Conservation (phyloP, 805 yeast species). For the Scheffersomyces coipomensis region DNA sequence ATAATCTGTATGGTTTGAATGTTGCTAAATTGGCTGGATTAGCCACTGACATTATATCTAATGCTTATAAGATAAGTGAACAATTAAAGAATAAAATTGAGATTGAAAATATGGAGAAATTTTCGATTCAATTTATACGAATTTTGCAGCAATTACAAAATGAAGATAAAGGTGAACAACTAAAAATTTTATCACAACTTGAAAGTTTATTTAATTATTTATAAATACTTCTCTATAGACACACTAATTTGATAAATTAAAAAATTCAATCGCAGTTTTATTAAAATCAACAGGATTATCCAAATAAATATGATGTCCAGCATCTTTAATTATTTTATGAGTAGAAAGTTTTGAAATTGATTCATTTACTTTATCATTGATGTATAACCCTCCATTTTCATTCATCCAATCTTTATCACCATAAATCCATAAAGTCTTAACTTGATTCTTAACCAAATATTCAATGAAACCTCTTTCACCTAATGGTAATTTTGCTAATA, state of each 20-base stretch:
- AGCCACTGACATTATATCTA: slow-evolving; percentile 42
- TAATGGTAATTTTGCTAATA: slow-evolving; percentile 37
- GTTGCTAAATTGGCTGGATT: slow-evolving; percentile 78
- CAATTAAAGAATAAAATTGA: slow-evolving; percentile 26
- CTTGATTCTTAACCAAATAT: slow-evolving; percentile 17
- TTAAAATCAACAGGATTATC: slow-evolving; percentile 38
- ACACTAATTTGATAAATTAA: slow-evolving; percentile 8
- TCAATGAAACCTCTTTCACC: slow-evolving; percentile 38
- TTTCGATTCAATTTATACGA: background rate
- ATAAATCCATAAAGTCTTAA: slow-evolving; percentile 34
- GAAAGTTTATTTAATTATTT: too few relatives aligned
- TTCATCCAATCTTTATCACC: slow-evolving; percentile 49
- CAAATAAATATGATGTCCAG: slow-evolving; percentile 44
- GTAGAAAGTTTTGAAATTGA: slow-evolving; percentile 14
- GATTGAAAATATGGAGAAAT: background rate
- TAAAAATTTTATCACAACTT: too few relatives aligned
- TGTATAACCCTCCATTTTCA: slow-evolving; percentile 32
- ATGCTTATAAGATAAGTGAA: slow-evolving; percentile 43
- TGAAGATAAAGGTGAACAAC: background rate
- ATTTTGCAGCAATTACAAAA: background rate
- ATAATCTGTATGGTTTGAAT: slow-evolving; percentile 78
- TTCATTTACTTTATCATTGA: slow-evolving; percentile 22
- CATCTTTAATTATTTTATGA: slow-evolving; percentile 25
- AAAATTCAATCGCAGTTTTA: slow-evolving; percentile 18
- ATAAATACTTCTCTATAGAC: background rate